These are phyloP conservation scores for Fonsecaea erecta DNA, from an alignment of 2,329 filamentous ascomycete genomes.

Conservation along the genomic window DNA sequence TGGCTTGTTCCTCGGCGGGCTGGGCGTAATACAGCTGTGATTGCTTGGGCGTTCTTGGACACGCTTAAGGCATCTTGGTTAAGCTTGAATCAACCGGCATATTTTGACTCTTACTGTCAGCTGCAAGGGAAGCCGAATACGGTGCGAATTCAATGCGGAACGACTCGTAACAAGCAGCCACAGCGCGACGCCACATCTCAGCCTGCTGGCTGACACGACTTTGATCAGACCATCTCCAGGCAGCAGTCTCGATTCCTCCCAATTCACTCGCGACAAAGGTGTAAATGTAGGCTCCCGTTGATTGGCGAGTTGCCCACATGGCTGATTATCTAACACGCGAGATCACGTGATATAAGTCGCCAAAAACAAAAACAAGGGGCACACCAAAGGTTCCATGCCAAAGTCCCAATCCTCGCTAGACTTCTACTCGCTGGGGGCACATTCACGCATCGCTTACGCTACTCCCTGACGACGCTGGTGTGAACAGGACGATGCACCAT, in stretches of 20 bases:
- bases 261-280: neutral
- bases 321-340: neutral
- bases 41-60: slow-evolving; percentile 22
- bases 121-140: neutral
- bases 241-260: neutral
- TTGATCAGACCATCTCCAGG: neutral
- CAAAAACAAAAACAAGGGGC: neutral
- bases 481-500: neutral
- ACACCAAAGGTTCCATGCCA: neutral
- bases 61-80: slow-evolving; percentile 16
- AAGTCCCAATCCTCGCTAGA: neutral
- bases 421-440: neutral
- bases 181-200: slow-evolving; percentile 1
- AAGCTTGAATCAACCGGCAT: slow-evolving; percentile 11
- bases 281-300: neutral
- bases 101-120: neutral
- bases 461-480: neutral
- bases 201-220: neutral
- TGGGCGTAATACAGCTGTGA: slow-evolving; percentile 2
- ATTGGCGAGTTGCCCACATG: neutral
- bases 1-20: slow-evolving; percentile 1
- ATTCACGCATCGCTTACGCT: neutral
- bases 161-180: neutral
- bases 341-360: neutral
- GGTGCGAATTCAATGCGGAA: neutral